phyloP scores from a whole-genome alignment of 2,329 filamentous ascomycete species.

The Tolypocladium ovalisporum region DNA sequence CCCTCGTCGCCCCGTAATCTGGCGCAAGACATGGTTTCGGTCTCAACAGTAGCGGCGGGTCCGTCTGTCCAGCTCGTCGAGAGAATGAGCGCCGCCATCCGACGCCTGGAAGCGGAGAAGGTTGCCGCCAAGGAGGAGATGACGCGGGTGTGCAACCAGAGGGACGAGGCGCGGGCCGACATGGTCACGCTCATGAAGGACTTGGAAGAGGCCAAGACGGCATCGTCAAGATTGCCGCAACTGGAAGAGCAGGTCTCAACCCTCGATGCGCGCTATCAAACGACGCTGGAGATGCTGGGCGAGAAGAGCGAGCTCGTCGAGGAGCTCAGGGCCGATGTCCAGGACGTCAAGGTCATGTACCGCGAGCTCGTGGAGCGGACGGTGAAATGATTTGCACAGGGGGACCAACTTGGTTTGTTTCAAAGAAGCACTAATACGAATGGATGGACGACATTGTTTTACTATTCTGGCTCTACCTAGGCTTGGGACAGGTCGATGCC shows the following conservation, averaged over 20 bases:
- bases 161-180: conserved; percentile 84
- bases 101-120: conserved; percentile 84
- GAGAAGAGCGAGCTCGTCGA: conserved; percentile 96
- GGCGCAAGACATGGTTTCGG: conserved; percentile 75
- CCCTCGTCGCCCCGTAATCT: conserved; percentile 55
- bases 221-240: conserved; percentile 47
- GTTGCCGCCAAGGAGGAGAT: conserved; percentile 83
- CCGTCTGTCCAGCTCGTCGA: conserved; percentile 93
- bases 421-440: neutral
- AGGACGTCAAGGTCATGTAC: conserved; percentile 94
- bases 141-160: conserved; percentile 65
- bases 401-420: neutral
- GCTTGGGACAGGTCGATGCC: conserved; percentile 50
- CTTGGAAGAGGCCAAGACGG: conserved; percentile 56
- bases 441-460: neutral
- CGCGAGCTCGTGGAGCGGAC: conserved; percentile 82
- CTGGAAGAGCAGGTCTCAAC: conserved; percentile 59
- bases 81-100: conserved; percentile 87
- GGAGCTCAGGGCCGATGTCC: conserved; percentile 78
- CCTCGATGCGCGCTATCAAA: conserved; percentile 72
- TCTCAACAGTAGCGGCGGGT: conserved; percentile 80
- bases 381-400: conserved; percentile 39
- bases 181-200: conserved; percentile 88
- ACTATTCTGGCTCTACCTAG: neutral
- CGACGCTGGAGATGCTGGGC: conserved; percentile 85